Evolutionary conservation across 129 eudicot genomes (phyloP).

Genomic region (Heracleum sosnowskyi): DNA sequence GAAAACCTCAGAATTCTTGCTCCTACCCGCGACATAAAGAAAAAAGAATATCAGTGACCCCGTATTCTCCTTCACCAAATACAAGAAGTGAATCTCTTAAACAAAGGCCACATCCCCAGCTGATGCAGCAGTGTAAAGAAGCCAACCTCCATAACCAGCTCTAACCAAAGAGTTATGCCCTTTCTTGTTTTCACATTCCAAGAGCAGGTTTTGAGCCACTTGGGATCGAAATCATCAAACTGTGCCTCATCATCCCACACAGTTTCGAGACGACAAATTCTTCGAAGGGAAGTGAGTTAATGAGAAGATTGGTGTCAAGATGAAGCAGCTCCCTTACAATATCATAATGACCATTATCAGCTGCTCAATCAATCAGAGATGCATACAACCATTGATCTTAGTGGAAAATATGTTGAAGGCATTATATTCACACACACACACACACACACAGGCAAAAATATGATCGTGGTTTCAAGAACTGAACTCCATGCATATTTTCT

Average conservation of each 20-base stretch:
- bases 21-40: constrained; percentile 93
- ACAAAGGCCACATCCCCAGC: constrained; percentile 90
- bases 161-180: constrained; percentile 58
- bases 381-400: constrained; percentile 99
- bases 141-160: constrained; percentile 99
- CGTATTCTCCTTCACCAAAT: constrained; percentile 88
- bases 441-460: not conserved
- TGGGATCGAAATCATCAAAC: constrained; percentile 44
- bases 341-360: constrained; percentile 92
- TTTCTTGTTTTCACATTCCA: constrained; percentile 47
- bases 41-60: constrained; percentile 77
- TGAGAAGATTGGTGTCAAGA: constrained; percentile 75
- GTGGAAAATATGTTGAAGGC: constrained; percentile 58
- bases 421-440: constrained; percentile 1
- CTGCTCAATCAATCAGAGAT: constrained; percentile 80
- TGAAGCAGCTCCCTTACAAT: constrained; percentile 70
- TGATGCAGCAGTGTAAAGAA: constrained; percentile 88
- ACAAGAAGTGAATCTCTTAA: constrained; percentile 65
- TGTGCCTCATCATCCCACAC: constrained; percentile 88
- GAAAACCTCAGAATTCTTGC: constrained; percentile 69
- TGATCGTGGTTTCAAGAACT: not conserved
- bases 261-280: constrained; percentile 72
- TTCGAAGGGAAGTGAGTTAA: constrained; percentile 75
- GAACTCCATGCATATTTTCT: not conserved
- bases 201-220: constrained; percentile 63